These are phyloP conservation scores for Monsonia emarginata DNA, from an alignment of 441 rosid genomes.

Conservation along the genomic window DNA sequence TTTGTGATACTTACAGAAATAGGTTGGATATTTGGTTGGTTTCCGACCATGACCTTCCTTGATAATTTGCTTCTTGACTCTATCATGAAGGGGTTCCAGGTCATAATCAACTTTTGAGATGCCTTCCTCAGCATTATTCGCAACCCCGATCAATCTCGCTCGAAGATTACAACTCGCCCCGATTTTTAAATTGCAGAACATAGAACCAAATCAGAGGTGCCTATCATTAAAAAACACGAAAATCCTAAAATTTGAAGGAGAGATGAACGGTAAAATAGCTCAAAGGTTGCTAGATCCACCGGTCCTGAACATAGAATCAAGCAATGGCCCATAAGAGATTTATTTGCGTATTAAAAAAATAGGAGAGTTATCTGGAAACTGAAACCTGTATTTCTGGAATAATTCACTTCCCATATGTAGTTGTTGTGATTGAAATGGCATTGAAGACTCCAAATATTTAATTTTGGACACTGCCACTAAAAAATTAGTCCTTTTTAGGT, in stretches of 20 bases:
- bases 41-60: constrained; percentile 87
- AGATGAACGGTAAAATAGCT: no score
- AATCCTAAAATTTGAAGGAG: no score
- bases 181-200: constrained; percentile 28
- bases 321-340: no score
- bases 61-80: constrained; percentile 73
- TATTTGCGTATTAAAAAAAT: no score
- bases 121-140: constrained; percentile 97
- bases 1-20: constrained; percentile 53
- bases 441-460: constrained; percentile 32
- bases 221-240: background rate
- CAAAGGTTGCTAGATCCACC: no score
- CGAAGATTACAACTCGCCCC: constrained; percentile 97
- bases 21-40: constrained; percentile 80
- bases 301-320: no score
- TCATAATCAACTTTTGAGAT: constrained; percentile 67
- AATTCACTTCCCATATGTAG: constrained; percentile 41
- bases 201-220: background rate
- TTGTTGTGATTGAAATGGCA: constrained; percentile 42
- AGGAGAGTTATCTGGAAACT: no score
- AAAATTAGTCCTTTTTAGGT: constrained; percentile 29
- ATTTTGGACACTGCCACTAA: constrained; percentile 22
- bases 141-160: constrained; percentile 94
- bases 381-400: constrained; percentile 60
- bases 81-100: constrained; percentile 57